These are phyloP conservation scores for Vanrija sp. DNA, from an alignment of 1,284 basidiomycete species.

Conservation along the genomic window DNA sequence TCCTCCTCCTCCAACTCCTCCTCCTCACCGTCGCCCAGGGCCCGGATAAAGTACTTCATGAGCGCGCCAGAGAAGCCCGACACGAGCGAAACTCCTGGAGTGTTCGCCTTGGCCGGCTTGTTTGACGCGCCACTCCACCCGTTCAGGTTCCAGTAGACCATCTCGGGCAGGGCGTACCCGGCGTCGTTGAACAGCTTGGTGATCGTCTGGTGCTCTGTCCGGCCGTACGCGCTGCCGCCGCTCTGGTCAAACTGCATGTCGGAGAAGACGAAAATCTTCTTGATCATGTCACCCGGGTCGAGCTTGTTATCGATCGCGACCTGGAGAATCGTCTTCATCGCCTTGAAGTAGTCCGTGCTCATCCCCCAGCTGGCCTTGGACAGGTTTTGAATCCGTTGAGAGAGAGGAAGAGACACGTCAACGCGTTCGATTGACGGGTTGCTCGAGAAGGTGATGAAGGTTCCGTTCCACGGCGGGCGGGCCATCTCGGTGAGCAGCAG, in stretches of 20 bases:
- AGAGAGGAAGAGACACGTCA: slow-evolving; percentile 48
- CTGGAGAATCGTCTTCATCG: slow-evolving; percentile 52
- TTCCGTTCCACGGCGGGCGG: slow-evolving; percentile 60
- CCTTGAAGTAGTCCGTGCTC: slow-evolving; percentile 56
- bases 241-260: slow-evolving; percentile 70
- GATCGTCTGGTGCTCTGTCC: slow-evolving; percentile 62
- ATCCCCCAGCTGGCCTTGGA: slow-evolving; percentile 52
- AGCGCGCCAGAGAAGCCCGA: slow-evolving; percentile 64
- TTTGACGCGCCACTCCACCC: slow-evolving; percentile 23
- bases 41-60: slow-evolving; percentile 66
- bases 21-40: slow-evolving; percentile 37
- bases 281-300: slow-evolving; percentile 65
- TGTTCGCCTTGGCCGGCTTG: slow-evolving; percentile 55
- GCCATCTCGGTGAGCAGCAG: slow-evolving; percentile 62
- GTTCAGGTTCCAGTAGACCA: slow-evolving; percentile 48
- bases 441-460: slow-evolving; percentile 64
- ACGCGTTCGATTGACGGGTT: slow-evolving; percentile 55
- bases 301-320: slow-evolving; percentile 58
- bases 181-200: slow-evolving; percentile 55
- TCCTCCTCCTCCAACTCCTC: slow-evolving; percentile 32
- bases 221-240: slow-evolving; percentile 47
- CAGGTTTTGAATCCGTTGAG: slow-evolving; percentile 51
- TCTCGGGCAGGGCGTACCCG: slow-evolving; percentile 65
- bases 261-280: slow-evolving; percentile 66
- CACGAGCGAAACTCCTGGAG: slow-evolving; percentile 62